phyloP scores from a whole-genome alignment of 768 basidiomycete genomes.

The Lanmaoa rubissima region DNA sequence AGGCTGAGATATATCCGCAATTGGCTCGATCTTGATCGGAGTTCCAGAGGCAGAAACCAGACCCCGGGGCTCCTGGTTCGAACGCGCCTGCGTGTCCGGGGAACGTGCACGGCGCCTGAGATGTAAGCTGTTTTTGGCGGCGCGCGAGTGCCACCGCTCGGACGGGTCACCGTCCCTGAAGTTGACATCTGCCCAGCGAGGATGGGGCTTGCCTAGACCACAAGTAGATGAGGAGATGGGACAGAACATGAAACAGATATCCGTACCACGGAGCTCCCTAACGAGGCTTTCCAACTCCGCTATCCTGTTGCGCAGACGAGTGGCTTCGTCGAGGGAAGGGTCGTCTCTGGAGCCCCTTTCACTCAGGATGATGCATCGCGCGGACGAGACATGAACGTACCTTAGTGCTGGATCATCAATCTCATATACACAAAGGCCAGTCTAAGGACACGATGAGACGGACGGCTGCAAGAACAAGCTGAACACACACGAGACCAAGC shows the following conservation, averaged over 20 bases:
- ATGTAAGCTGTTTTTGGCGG: conserved; percentile 60
- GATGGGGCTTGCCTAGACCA: conserved; percentile 74
- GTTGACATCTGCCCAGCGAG: conserved; percentile 78
- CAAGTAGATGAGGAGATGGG: conserved; percentile 8
- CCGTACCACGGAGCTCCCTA: conserved; percentile 75
- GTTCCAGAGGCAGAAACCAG: conserved; percentile 47
- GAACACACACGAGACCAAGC: conserved; percentile 67
- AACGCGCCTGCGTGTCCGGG: conserved; percentile 32
- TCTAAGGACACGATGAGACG: conserved; percentile 42
- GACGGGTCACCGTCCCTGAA: conserved; percentile 79
- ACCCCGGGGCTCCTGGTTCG: conserved; percentile 39
- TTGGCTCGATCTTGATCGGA: conserved; percentile 68
- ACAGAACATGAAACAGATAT: conserved; percentile 12
- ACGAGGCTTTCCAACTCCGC: conserved; percentile 93
- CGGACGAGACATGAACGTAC: conserved; percentile 35
- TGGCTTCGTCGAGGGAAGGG: conserved; percentile 83
- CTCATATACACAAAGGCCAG: conserved; percentile 93
- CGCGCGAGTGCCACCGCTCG: conserved; percentile 86
- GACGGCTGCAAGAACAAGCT: background rate
- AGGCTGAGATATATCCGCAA: conserved; percentile 45
- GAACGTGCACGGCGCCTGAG: conserved; percentile 41
- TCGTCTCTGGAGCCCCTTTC: conserved; percentile 58
- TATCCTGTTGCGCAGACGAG: conserved; percentile 80
- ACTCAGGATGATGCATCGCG: background rate
- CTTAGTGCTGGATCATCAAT: conserved; percentile 85